Conservation (phyloP, 805 yeast genomes). For the Saturnispora besseyi region DNA sequence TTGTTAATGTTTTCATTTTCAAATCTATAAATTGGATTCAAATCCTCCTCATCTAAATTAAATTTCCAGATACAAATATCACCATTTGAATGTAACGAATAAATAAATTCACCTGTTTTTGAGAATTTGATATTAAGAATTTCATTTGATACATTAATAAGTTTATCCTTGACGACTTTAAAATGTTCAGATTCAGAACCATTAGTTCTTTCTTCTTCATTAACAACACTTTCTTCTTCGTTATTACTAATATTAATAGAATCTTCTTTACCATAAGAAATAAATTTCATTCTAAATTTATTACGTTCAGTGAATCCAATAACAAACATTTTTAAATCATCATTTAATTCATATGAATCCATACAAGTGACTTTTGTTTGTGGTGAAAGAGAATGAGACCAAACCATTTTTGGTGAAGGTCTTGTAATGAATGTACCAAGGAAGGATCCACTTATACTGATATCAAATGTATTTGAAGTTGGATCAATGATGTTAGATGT, state of each 20-base stretch:
- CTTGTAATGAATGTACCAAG: conserved; percentile 42
- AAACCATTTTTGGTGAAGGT: conserved; percentile 49
- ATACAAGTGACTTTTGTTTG: conserved; percentile 34
- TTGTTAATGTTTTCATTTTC: conserved; percentile 10
- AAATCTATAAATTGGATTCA: conserved; percentile 8
- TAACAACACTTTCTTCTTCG: conserved; percentile 22
- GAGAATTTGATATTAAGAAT: conserved; percentile 24
- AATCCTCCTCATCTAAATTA: conserved; percentile 11
- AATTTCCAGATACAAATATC: conserved; percentile 20
- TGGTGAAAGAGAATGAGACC: conserved; percentile 49
- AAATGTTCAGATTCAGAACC: conserved; percentile 27
- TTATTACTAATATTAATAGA: conserved; percentile 2
- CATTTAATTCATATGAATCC: conserved; percentile 26
- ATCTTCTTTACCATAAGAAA: conserved; percentile 18
- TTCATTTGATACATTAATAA: conserved; percentile 21
- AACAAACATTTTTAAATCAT: conserved; percentile 24
- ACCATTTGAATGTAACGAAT: conserved; percentile 27
- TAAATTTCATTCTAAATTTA: conserved; percentile 22
- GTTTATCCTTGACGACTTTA: conserved; percentile 26
- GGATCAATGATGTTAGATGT: conserved; percentile 21
- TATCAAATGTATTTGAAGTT: conserved; percentile 33
- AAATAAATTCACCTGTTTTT: conserved; percentile 22
- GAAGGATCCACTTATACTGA: conserved; percentile 47
- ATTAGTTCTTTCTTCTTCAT: conserved; percentile 23
- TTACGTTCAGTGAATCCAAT: conserved; percentile 31